phyloP scores from a whole-genome alignment of 306 rosid species.

The Gleditsia sinensis region DNA sequence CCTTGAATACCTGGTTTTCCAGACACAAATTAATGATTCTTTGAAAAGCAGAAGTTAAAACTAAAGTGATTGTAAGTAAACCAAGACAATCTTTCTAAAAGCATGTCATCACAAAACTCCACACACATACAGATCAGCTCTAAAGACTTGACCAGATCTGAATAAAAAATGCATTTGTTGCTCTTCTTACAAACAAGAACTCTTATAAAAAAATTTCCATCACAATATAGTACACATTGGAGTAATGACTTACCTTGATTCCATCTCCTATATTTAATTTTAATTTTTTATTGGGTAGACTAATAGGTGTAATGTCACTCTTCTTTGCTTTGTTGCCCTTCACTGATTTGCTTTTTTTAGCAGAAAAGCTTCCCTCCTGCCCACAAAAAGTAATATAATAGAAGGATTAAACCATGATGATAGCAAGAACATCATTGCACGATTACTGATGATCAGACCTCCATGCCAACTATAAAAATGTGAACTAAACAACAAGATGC shows the following conservation, averaged over 20 bases:
- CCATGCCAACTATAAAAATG: slow-evolving; percentile 11
- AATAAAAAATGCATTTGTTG: neutral
- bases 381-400: slow-evolving; percentile 18
- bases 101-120: slow-evolving; percentile 27
- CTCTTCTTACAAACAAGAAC: neutral
- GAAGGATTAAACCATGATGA: neutral
- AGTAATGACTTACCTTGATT: slow-evolving; percentile 63
- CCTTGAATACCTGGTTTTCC: slow-evolving; percentile 73
- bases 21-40: slow-evolving; percentile 31
- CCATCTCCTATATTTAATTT: slow-evolving; percentile 83
- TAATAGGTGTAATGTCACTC: slow-evolving; percentile 50
- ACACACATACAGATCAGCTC: neutral
- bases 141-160: slow-evolving; percentile 1
- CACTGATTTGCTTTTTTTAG: slow-evolving; percentile 59
- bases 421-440: neutral
- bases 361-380: slow-evolving; percentile 65
- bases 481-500: slow-evolving; percentile 33
- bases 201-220: slow-evolving; percentile 8
- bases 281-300: slow-evolving; percentile 68
- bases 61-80: neutral
- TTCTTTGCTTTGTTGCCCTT: slow-evolving; percentile 69
- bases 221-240: neutral
- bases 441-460: slow-evolving; percentile 20
- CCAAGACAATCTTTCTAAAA: slow-evolving; percentile 26
- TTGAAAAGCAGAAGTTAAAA: slow-evolving; percentile 27